Percentiles rank a stretch among this genome's conserved stretches.
Conservation (phyloP, 495 filamentous ascomycete species). For the Hypoxylon fuscum region DNA sequence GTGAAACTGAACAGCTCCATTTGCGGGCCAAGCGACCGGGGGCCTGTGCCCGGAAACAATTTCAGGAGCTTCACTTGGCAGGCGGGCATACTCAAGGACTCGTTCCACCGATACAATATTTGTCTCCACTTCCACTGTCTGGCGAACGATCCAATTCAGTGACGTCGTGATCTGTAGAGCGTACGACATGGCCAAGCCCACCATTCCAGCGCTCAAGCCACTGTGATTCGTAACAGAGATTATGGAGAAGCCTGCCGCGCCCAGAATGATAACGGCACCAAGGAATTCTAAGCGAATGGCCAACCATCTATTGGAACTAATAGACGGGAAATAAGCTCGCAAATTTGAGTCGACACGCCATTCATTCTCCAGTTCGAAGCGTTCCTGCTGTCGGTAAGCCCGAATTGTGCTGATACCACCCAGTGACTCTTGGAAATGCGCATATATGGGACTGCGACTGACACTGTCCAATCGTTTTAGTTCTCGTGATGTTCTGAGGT, state of each 20-base stretch:
- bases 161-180: constrained; percentile 96
- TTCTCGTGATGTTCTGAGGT: constrained; percentile 94
- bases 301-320: constrained; percentile 96
- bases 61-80: constrained; percentile 95
- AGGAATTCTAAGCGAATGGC: constrained; percentile 96
- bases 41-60: constrained; percentile 89
- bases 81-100: constrained; percentile 91
- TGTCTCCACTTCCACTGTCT: constrained; percentile 98
- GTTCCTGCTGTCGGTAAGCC: constrained; percentile 86
- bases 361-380: constrained; percentile 94
- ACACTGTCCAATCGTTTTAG: constrained; percentile 96
- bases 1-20: constrained; percentile 89
- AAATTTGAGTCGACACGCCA: constrained; percentile 98
- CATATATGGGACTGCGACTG: constrained; percentile 93
- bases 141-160: constrained; percentile 99
- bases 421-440: constrained; percentile 97
- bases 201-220: constrained; percentile 75
- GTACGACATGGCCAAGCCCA: constrained; percentile 96
- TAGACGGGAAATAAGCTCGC: constrained; percentile 94
- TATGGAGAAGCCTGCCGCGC: constrained; percentile 83
- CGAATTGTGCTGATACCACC: constrained; percentile 97
- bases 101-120: constrained; percentile 99
- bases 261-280: constrained; percentile 91
- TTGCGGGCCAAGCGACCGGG: constrained; percentile 88
- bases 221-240: constrained; percentile 78